phyloP scores from a whole-genome alignment of 345 rosid species.

The Rhodamnia rubescens region DNA sequence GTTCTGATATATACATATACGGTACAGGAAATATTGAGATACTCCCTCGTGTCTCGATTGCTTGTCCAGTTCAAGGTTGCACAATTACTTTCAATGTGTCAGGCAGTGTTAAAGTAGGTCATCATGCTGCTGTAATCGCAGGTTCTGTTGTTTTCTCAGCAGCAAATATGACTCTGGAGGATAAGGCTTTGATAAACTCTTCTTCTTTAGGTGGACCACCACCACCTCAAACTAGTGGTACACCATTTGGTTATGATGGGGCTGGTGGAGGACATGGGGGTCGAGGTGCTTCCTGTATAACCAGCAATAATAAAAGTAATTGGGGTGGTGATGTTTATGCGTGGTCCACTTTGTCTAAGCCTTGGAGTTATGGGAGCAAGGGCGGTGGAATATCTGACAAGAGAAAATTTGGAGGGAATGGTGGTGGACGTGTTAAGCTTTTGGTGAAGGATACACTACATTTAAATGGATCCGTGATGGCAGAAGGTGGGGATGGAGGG shows the following conservation, averaged over 20 bases:
- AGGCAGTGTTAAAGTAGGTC: conserved; percentile 68
- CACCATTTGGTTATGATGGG: conserved; percentile 72
- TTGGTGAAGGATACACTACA: conserved; percentile 42
- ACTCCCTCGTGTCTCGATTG: conserved; percentile 54
- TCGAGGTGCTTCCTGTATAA: conserved; percentile 84
- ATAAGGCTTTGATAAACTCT: conserved; percentile 55
- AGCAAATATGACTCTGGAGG: conserved; percentile 49
- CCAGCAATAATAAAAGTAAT: conserved; percentile 37
- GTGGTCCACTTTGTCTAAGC: conserved; percentile 74
- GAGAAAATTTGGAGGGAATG: conserved; percentile 56
- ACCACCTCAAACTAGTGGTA: conserved; percentile 94
- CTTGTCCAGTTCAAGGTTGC: conserved; percentile 67
- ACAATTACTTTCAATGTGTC: conserved; percentile 52
- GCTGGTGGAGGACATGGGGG: conserved; percentile 99
- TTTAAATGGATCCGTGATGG: conserved; percentile 67
- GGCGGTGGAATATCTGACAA: conserved; percentile 53
- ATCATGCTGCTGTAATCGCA: conserved; percentile 45
- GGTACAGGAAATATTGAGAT: conserved; percentile 75
- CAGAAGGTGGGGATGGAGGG: conserved; percentile 86
- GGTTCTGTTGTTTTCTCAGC: conserved; percentile 64
- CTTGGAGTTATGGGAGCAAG: conserved; percentile 94
- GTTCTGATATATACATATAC: conserved; percentile 45
- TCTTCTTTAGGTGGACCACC: conserved; percentile 77
- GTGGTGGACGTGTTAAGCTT: conserved; percentile 84
- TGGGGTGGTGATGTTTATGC: conserved; percentile 99